A percentile compares a stretch with the other conserved stretches of the same genome.
phyloP scores from a whole-genome alignment of 305 asterid genomes.

The Fraxinus angustifolia region DNA sequence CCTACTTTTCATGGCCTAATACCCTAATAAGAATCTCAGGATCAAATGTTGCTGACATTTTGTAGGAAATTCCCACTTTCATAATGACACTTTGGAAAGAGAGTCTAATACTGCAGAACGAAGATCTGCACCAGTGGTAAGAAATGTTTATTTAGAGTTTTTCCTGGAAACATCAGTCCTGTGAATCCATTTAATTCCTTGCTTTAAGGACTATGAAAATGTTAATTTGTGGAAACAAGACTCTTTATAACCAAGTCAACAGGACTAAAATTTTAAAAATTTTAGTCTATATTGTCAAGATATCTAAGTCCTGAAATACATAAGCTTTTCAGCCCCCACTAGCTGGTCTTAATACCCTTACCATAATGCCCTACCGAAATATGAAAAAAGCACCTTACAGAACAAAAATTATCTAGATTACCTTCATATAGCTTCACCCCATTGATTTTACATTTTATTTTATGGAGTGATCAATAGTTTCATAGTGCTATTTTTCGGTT shows the following conservation, averaged over 20 bases:
- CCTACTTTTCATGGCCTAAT: not conserved
- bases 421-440: constrained; percentile 1
- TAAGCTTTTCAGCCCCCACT: not conserved
- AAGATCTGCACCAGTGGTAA: constrained; percentile 42
- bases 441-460: not conserved
- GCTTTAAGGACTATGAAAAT: not conserved
- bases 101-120: constrained; percentile 34
- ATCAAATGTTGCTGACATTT: not conserved
- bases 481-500: not conserved
- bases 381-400: not conserved
- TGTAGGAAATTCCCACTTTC: constrained; percentile 57
- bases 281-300: no score
- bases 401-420: not conserved
- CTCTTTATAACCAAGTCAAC: not conserved
- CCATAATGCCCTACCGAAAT: not conserved
- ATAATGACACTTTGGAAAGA: constrained; percentile 27
- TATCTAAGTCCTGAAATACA: not conserved
- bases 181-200: not conserved
- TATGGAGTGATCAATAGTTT: not conserved
- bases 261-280: not conserved
- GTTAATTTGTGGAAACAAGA: not conserved
- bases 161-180: not conserved
- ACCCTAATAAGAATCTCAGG: not conserved
- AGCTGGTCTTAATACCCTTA: not conserved
- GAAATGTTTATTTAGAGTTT: constrained; percentile 15